Base-by-base conservation (phyloP, 495 filamentous ascomycete species). In the Antarctomyces pellizariae region DNA sequence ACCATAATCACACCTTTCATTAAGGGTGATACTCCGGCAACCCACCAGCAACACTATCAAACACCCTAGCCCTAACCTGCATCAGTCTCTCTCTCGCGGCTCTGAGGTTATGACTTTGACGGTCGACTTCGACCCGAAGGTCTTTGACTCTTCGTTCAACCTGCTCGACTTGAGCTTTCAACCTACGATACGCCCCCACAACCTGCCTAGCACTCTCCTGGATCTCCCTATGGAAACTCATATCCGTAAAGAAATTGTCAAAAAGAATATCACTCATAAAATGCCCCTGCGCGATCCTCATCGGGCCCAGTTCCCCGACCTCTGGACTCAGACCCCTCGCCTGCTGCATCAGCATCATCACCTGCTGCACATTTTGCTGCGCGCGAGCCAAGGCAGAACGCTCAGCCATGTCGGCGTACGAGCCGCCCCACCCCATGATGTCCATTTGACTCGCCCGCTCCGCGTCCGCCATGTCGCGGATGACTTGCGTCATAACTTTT, bases 161-260 rank as follows among this genome's bases (percentile, higher is more conserved):
- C 13, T 19, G 23, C 9, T 23, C 31, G 0, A 50, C 11, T 19
- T 42, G 33, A 5, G 29, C 22, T 12, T 26, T 24, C 20, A 52
- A 27, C 7, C 28, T 39, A 10, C 30, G 11, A 10, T 28, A 14
- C 20, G 49, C 49, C 9, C 33, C 31, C 24, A 45, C 11, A n/a
- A 55, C 33, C 35, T 43, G 33, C 13, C 13, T 19, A 8, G 28
- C 29, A 9, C 46, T 50, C 18, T 43, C 35, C 32, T 56, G 49
- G 38, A 62, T 56, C 36, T 49, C 41, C 3, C 56, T 47, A 20
- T 56, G 50, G 30, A 54, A 50, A 4, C 34, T 42, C 46, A 56
- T 48, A 36, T 59, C 52, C 7, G 42, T 44, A 31, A 54, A 55
- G 24, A 59, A 43, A 24, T 57, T 57, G 35, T 59, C 51, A 29